Evolutionary conservation across 2,329 filamentous ascomycete species (phyloP).

Genomic region (Cadophora gregata): DNA sequence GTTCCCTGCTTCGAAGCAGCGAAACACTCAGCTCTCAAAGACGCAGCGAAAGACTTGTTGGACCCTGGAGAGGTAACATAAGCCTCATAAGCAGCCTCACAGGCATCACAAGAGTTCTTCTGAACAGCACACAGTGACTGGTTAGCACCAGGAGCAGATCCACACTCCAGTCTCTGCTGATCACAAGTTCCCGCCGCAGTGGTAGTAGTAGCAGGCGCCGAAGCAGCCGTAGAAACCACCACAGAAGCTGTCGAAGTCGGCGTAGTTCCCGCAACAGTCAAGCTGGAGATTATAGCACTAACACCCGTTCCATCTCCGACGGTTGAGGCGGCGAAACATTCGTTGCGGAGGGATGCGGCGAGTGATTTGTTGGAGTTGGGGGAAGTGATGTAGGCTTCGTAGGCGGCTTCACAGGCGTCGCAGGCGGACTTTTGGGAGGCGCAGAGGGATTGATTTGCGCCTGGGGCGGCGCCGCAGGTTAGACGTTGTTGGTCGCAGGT

Average conservation of each 20-base stretch:
- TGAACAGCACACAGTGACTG: constrained; percentile 10
- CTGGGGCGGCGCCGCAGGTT: constrained; percentile 1
- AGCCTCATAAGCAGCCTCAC: constrained; percentile 7
- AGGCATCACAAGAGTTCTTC: constrained; percentile 6
- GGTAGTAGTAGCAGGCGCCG: background rate
- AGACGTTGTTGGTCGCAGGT: constrained; percentile 14
- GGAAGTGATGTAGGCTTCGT: constrained; percentile 7
- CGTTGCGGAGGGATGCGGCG: constrained; percentile 14
- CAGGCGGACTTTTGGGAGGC: constrained; percentile 10
- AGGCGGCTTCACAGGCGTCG: constrained; percentile 14
- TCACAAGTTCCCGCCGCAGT: constrained; percentile 9
- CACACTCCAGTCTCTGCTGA: constrained; percentile 8
- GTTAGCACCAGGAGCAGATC: constrained; percentile 15
- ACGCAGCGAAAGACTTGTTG: constrained; percentile 16
- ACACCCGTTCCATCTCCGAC: constrained; percentile 8
- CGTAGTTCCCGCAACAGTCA: constrained; percentile 9
- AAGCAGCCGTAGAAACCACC: background rate
- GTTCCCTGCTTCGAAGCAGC: constrained; percentile 16
- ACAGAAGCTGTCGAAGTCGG: constrained; percentile 8
- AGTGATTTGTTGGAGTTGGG: constrained; percentile 14
- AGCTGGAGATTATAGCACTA: constrained; percentile 3
- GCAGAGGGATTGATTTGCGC: constrained; percentile 11
- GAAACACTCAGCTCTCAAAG: constrained; percentile 14
- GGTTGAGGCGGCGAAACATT: constrained; percentile 13
- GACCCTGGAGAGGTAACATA: constrained; percentile 17